These are phyloP conservation scores for Lolium rigidum DNA, from an alignment of 176 grass and related monocot genomes.

Conservation along the genomic window DNA sequence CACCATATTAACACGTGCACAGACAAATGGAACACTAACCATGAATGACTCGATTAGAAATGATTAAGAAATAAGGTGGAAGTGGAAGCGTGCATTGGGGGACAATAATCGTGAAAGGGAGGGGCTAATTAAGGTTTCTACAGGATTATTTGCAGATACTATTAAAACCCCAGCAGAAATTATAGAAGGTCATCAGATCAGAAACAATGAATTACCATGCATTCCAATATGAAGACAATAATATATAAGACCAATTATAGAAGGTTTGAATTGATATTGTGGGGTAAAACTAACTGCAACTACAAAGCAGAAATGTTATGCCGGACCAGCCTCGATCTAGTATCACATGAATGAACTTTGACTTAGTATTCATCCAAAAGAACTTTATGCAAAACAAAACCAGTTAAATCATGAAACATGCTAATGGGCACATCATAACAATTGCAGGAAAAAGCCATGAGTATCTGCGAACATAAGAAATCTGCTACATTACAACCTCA, in stretches of 20 bases:
- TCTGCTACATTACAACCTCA: slow-evolving; percentile 61
- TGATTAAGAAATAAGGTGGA: neutral
- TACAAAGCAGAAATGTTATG: neutral
- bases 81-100: neutral
- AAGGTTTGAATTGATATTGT: neutral
- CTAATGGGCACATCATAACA: neutral
- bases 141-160: slow-evolving; percentile 28
- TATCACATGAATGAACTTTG: neutral
- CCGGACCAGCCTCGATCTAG: slow-evolving; percentile 9
- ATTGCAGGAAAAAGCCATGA: slow-evolving; percentile 36
- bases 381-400: neutral
- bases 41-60: neutral
- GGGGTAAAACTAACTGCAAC: neutral
- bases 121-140: neutral
- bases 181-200: slow-evolving; percentile 1
- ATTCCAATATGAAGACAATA: slow-evolving; percentile 7
- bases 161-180: neutral
- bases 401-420: slow-evolving; percentile 8
- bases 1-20: neutral
- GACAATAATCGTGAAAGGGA: neutral
- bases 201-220: neutral
- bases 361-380: neutral
- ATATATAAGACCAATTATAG: neutral
- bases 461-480: slow-evolving; percentile 35
- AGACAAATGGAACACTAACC: slow-evolving; percentile 7